Base-by-base conservation (phyloP, 805 yeast species). In the Candida incommunis region DNA sequence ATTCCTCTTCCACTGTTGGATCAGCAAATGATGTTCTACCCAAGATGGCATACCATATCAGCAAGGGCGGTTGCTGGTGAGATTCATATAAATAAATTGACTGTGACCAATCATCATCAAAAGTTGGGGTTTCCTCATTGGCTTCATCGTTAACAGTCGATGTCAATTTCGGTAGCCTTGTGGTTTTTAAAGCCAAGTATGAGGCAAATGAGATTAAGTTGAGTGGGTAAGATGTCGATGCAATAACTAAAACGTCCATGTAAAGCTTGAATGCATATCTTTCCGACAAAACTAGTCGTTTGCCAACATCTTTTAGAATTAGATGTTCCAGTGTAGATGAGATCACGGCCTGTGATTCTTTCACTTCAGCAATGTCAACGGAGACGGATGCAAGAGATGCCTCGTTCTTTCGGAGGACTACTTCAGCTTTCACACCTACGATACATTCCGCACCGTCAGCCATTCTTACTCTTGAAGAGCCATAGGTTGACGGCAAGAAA, bases 401-500 rank as follows among this genome's bases (percentile, higher is more conserved):
- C 48, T 50, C 62, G 48, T 50, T 43, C n/a, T 45, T 42, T n/a
- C 48, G 46, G 24, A 43, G 42, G 15, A 84, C 82, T 2, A 88
- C 96, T 54, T 82, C 82, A 11, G 88, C 76, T 63, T 92, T 92
- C 42, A 90, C 73, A 56, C 96, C 92, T 3, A 86, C 90, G 26
- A 92, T 80, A 54, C 95, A 86, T 63, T 92, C 97, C 49, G 86
- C 76, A 21, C 98, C 97, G 61, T 90, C 97, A 42, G 82, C 72
- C 26, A 86, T 73, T 51, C 87, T 72, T 18, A 90, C 75, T 64
- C 95, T 73, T 0, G 96, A 82, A 2, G 96, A 87, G 13, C 98
- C 98, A 63, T 90, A 85, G 2, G 96, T 82, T 43, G 80, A 75
- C 0, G 95, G 92, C 48, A 92, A 68, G 54, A 90, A 82, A 43